Evolutionary conservation across 352 stramenopile genomes (phyloP).

Genomic region (Blastocystis sp.): DNA sequence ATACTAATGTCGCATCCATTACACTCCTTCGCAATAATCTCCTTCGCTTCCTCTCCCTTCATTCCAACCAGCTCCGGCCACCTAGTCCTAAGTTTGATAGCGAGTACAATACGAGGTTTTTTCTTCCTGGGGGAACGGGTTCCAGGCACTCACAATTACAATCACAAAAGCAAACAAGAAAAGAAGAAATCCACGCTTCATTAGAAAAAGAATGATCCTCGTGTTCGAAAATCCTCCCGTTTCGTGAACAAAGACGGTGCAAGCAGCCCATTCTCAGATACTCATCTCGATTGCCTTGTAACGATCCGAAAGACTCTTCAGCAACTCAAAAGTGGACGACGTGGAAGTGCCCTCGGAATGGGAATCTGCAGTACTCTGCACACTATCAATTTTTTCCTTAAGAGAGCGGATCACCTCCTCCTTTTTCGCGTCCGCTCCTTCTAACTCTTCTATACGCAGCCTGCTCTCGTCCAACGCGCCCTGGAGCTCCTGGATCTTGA

Average conservation of each 20-base stretch:
- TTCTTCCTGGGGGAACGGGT: background rate
- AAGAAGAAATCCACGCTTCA: background rate
- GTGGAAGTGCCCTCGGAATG: background rate
- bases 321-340: background rate
- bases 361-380: too few relatives aligned
- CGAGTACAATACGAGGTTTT: background rate
- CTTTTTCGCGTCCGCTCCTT: too few relatives aligned
- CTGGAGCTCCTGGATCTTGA: too few relatives aligned
- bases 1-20: background rate
- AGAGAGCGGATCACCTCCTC: too few relatives aligned
- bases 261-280: too few relatives aligned
- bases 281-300: background rate
- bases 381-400: too few relatives aligned
- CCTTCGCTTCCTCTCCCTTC: background rate
- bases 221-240: background rate
- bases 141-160: background rate
- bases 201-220: too few relatives aligned
- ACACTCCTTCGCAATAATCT: background rate
- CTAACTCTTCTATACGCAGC: too few relatives aligned
- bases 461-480: too few relatives aligned
- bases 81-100: background rate
- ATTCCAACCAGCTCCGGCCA: slow-evolving; percentile 44
- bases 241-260: background rate
- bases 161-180: background rate
- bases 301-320: background rate